Evolutionary conservation across 2,329 filamentous ascomycete genomes (phyloP), one percentile per base, ranked within the genome.

Genomic region (Calonectria naviculata): DNA sequence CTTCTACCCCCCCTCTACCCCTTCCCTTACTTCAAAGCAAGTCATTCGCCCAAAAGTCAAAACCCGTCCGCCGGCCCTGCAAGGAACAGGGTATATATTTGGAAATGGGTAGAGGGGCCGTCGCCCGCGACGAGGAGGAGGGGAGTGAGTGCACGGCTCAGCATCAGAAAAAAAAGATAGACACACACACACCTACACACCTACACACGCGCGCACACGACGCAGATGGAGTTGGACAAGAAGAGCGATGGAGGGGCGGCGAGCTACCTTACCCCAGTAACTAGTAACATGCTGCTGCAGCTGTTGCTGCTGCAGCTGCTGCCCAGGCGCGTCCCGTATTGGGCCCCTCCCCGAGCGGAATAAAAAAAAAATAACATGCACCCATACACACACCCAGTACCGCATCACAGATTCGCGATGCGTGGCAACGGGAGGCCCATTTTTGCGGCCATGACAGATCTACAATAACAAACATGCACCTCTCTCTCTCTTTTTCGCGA

Each of bases 361-460:
- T 28, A 56, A 26, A 21, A 56, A 17, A 36, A 56, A 24, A 56
- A 38, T 36, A 38, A 13, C 19, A 54, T 56, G n/a, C 52, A 38
- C 52, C 49, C 49, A 54, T 36, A 54, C 47, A 54, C n/a, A 38
- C 38, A 21, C n/a, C 19, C 41, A 44, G 29, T 31, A 38, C 63
- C 73, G 63, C 73, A 72, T 67, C 74, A 69, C 56, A 78, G 77
- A 78, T 78, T 71, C 72, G 66, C 77, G 74, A 76, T 73, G 68
- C 66, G 47, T 68, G 70, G 76, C 75, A 71, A 70, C 65, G 60
- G 44, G 67, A 68, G 75, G 74, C 77, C 77, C 72, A 64, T 76
- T 76, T 42, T 73, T 26, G 67, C 67, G 74, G 56, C 76, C 76
- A 72, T 73, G 68, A 60, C 67, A 78, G 75, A 76, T 78, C 73